phyloP scores from a whole-genome alignment of 768 basidiomycete genomes.

The Kwoniella newhampshirensis region DNA sequence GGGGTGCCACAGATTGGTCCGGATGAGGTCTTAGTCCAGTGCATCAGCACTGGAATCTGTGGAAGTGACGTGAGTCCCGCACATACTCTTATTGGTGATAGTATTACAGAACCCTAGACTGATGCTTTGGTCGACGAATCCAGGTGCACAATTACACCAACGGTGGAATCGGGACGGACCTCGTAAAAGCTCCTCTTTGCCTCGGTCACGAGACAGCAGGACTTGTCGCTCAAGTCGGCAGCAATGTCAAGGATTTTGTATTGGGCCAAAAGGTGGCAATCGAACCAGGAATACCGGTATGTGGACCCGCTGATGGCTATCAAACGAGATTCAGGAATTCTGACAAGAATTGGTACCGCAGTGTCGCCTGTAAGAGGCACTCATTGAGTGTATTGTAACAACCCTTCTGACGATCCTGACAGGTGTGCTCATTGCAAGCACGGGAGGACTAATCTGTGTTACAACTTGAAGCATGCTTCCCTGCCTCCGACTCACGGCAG shows the following conservation, averaged over 20 bases:
- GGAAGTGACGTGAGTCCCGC: conserved; percentile 12
- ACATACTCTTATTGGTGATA: no score
- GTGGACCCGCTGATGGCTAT: no score
- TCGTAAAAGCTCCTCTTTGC: neutral
- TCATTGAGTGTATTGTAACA: no score
- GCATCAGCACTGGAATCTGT: conserved; percentile 11
- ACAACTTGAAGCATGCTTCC: no score
- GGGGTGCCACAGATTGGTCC: conserved; percentile 3
- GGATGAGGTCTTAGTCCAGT: conserved; percentile 3
- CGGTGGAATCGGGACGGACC: conserved; percentile 1
- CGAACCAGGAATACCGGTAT: conserved; percentile 8
- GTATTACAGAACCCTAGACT: neutral
- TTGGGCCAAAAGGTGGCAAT: conserved; percentile 6
- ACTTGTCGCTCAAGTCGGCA: neutral
- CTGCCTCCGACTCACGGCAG: no score
- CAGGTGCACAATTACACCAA: conserved; percentile 7
- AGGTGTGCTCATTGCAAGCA: no score
- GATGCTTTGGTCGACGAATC: neutral
- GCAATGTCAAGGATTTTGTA: conserved; percentile 2
- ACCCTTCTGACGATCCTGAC: no score
- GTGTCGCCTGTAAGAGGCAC: no score
- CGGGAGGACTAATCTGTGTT: no score
- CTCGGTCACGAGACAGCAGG: conserved; percentile 9
- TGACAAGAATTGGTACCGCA: no score
- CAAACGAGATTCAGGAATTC: no score